A percentile compares a stretch with the other conserved stretches of the same genome.
Evolutionary conservation across 2,329 filamentous ascomycete genomes (phyloP).

Genomic region (Apiospora phragmitis): DNA sequence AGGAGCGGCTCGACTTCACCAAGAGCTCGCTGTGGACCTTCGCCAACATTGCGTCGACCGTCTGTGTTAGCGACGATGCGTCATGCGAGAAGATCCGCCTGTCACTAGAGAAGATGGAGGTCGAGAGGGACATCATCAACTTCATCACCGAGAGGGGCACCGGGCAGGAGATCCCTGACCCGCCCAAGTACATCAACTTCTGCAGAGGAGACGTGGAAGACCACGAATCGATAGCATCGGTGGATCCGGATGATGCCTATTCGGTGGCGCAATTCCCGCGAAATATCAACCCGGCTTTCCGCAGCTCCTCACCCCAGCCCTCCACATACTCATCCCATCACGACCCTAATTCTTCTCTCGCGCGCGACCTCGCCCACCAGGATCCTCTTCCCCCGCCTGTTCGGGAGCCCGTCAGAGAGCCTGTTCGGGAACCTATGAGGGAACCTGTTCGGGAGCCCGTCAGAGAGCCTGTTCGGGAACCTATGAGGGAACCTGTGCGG

Average conservation of each 20-base stretch:
- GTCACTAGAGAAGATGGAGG: slow-evolving; percentile 91
- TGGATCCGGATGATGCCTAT: slow-evolving; percentile 76
- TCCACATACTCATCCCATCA: slow-evolving; percentile 92
- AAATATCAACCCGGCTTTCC: slow-evolving; percentile 92
- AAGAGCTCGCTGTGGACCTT: slow-evolving; percentile 99
- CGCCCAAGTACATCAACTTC: slow-evolving; percentile 98
- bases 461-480: neutral
- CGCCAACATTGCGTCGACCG: slow-evolving; percentile 94
- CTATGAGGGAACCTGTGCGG: neutral
- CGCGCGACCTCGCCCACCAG: slow-evolving; percentile 65
- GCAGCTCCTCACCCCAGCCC: slow-evolving; percentile 93
- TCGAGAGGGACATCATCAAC: slow-evolving; percentile 86
- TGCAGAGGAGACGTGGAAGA: slow-evolving; percentile 85
- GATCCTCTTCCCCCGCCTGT: slow-evolving; percentile 40
- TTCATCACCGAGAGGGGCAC: slow-evolving; percentile 92
- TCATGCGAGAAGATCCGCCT: slow-evolving; percentile 96
- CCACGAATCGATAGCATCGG: slow-evolving; percentile 73
- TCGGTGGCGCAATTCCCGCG: slow-evolving; percentile 95
- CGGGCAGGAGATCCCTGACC: slow-evolving; percentile 94
- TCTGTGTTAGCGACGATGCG: slow-evolving; percentile 95
- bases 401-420: neutral
- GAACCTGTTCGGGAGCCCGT: neutral
- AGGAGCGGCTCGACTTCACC: slow-evolving; percentile 93
- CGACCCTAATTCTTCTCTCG: slow-evolving; percentile 75
- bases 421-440: neutral